Evolutionary conservation across 495 filamentous ascomycete species (phyloP), one percentile per base, ranked within the genome.

Genomic region (Xylaria grammica): DNA sequence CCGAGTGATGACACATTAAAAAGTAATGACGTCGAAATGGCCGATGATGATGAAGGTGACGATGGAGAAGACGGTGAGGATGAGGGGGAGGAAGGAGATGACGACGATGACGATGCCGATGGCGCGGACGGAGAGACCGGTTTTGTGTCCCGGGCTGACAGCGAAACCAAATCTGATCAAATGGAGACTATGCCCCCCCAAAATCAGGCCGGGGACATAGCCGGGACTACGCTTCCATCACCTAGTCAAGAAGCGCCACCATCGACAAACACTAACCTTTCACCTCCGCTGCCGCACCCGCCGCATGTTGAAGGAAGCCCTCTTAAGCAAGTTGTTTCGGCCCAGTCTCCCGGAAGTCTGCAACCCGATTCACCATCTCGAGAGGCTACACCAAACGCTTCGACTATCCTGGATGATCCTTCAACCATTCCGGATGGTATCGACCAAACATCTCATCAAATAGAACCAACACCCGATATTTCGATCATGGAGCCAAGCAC

Each of bases 21-120:
- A 54, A 74, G 78, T 61, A 71, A 79, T 64, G 74, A 82, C 53
- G 73, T 74, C 61, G 75, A 80, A 53, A 79, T 84, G 79, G 71
- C 85, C 0, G 88, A 90, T 3, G 78, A 75, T 17, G 79, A 79
- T 15, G 79, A 77, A 1, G 73, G 71, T 19, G 75, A 74, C 4
- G 78, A 76, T 26, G 77, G 73, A 1, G 77, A 78, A 32, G 76
- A 74, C n/a, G 79, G 79, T 15, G 74, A 74, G 17, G 72, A 71
- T 0, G 73, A 72, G 3, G 75, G 75, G 6, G 74, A 74, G 2
- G 74, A 73, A 13, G 72, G 71, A 22, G 74, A 77, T 44, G 78
- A 71, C 17, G 73, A 70, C 1, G 76, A 73, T 20, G 72, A 77
- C 26, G 76, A 77, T 13, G 73, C 56, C 10, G 73, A 76, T 44